Evolutionary conservation across 1,284 basidiomycete genomes (phyloP), one percentile per base, ranked within the genome.

Genomic region (Cryptococcus sp.): DNA sequence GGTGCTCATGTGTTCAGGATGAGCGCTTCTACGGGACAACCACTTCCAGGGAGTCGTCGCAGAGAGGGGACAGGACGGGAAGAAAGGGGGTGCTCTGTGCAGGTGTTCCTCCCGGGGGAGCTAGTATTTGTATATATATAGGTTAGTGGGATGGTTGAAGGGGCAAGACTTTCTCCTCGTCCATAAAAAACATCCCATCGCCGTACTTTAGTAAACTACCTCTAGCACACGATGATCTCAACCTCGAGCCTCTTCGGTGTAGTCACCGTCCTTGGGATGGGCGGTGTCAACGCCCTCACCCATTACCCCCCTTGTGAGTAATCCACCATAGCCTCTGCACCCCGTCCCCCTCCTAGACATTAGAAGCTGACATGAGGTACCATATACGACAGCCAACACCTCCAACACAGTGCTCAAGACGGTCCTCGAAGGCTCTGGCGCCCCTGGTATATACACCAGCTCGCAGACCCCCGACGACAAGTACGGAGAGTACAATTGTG

Each of bases 401-500:
- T 37, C 57, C 12, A 59, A 55, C 44, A 59, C 57, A 5, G 49
- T 37, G 23, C 48, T 54, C 18, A 44, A 46, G 11, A 36, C 51
- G 12, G 59, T 59, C 2, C 21, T 74, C 8, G 65, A 64, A 35
- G 67, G 65, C 5, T 53, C 59, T 1, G 69, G 65, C 8, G 46
- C 66, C 4, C 68, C 70, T 0, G 72, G 72, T 1, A 64, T 70
- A 44, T 74, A 59, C 60, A 52, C 61, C 38, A 59, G 61, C 8
- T 70, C 68, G 0, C n/a, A 43, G 2, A 64, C 63, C 2, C 60
- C 69, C 0, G 63, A 66, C 46, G 53, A 56, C 3, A 20, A 60
- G 45, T 74, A 71, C 58, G 69, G 70, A 0, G 46, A 18, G 18
- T 73, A 72, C 56, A 70, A 71, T 51, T 73, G 71, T 71, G 33